Percentiles rank a stretch among this genome's conserved stretches.
phyloP scores from a whole-genome alignment of 2,329 filamentous ascomycete species.

The Aspergillus terreus region DNA sequence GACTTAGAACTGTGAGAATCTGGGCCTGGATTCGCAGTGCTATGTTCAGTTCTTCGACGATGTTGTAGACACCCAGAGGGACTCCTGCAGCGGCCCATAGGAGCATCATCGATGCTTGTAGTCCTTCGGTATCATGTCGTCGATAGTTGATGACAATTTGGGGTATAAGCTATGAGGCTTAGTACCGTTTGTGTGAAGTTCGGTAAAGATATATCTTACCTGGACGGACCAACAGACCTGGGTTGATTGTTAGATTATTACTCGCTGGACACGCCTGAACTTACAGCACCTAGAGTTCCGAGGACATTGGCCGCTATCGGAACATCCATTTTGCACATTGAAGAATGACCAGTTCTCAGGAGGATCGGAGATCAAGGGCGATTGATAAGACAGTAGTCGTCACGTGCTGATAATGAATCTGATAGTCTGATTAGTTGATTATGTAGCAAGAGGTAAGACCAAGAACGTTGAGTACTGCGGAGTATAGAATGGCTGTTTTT shows the following conservation, averaged over 20 bases:
- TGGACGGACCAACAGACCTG: constrained; percentile 64
- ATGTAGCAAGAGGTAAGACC: too few relatives aligned
- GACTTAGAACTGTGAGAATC: constrained; percentile 50
- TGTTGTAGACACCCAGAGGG: constrained; percentile 61
- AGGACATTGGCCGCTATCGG: constrained; percentile 27
- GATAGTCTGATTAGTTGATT: too few relatives aligned
- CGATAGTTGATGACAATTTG: constrained; percentile 67
- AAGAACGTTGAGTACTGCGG: too few relatives aligned
- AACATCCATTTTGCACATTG: constrained; percentile 17
- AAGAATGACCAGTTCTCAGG: too few relatives aligned
- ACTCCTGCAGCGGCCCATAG: constrained; percentile 64
- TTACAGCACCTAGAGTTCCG: constrained; percentile 28
- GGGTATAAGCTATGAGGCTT: constrained; percentile 55
- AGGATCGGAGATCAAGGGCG: too few relatives aligned
- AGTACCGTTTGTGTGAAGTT: too few relatives aligned
- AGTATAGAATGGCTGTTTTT: too few relatives aligned
- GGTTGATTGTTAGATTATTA: constrained; percentile 1
- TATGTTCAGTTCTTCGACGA: constrained; percentile 51
- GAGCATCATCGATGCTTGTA: constrained; percentile 70
- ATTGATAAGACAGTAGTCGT: too few relatives aligned
- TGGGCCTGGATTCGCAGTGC: constrained; percentile 55
- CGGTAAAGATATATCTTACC: constrained; percentile 31
- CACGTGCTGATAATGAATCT: too few relatives aligned
- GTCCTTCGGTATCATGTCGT: constrained; percentile 61
- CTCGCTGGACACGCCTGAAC: constrained; percentile 1